Evolutionary conservation across 768 basidiomycete species (phyloP).

Genomic region (Mycena venus): DNA sequence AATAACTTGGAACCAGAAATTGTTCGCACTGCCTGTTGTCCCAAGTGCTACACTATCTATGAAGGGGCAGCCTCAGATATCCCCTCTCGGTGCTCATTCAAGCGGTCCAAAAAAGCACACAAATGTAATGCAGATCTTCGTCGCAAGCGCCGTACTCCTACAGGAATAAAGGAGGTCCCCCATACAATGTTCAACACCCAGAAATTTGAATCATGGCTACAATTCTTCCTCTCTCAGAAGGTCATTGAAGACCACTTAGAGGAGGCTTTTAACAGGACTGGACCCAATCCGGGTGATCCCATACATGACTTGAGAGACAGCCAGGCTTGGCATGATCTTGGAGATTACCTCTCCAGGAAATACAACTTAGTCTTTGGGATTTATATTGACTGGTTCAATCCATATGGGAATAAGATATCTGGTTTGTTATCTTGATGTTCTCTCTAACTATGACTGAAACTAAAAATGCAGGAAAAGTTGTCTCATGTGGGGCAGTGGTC

Average conservation of each 20-base stretch:
- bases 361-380: slow-evolving; percentile 40
- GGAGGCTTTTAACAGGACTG: not conserved
- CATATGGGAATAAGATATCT: slow-evolving; percentile 33
- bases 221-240: slow-evolving; percentile 17
- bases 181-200: slow-evolving; percentile 13
- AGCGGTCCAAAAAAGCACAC: not conserved
- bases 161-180: not conserved
- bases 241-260: slow-evolving; percentile 18
- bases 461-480: slow-evolving; percentile 18
- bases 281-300: not conserved
- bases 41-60: slow-evolving; percentile 17
- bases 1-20: slow-evolving; percentile 14
- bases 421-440: slow-evolving; percentile 10
- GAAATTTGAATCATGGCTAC: slow-evolving; percentile 13
- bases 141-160: not conserved
- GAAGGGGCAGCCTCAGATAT: not conserved
- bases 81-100: not conserved
- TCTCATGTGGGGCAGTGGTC: slow-evolving; percentile 31
- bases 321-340: slow-evolving; percentile 23
- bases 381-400: slow-evolving; percentile 44
- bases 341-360: not conserved
- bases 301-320: slow-evolving; percentile 25
- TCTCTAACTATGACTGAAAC: not conserved
- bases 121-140: slow-evolving; percentile 10
- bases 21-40: slow-evolving; percentile 13